Base-by-base conservation (phyloP, 371 early-diverging fungal species). In the Circinella umbellata region DNA sequence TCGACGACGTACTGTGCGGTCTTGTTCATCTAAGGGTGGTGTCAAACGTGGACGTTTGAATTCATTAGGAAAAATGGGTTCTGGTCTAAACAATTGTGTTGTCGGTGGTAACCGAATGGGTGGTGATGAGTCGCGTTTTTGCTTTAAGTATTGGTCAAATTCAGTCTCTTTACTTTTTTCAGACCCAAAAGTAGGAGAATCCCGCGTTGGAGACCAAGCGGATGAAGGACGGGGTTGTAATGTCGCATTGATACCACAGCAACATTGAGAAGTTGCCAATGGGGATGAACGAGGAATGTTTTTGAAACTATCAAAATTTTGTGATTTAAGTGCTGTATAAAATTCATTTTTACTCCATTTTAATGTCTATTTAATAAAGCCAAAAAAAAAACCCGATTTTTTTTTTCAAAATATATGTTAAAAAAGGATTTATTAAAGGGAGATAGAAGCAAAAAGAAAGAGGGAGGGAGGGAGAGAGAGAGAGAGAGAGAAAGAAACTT, bases 311-410 rank as follows among this genome's bases (percentile, higher is more conserved):
- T 78, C 71, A 68, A 80, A 78, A 17, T 78, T 73, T 68, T 76
- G 70, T 51, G 73, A 67, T 69, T 62, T 71, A 15, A 82, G 64
- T 35, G 83, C 83, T 48, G 66, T 72, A n/a, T 80, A 76, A 62
- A 78, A 82, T n/a, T 80, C 73, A n/a, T 77, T 73, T 65, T 80
- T 82, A 54, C 55, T 34, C 80, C 78, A 82, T 64, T 77, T 78
- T 53, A 80, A 53, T 6, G 81, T 81, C 81, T 81, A n/a, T 46
- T 15, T 42, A 42, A 42, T 9, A 15, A 69, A 55, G 42, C 13
- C 46, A 48, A 15, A 13, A n/a, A n/a, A 51, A 51, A n/a, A 51
- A 17, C 1, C 5, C 51, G 51, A 13, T 14, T 51, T 15, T 14
- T 51, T 51, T 15, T 14, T 15, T 51, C 51, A 5, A 4, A 5